Base-by-base conservation (phyloP, 257 asterid genomes). In the Cinchona pubescens region DNA sequence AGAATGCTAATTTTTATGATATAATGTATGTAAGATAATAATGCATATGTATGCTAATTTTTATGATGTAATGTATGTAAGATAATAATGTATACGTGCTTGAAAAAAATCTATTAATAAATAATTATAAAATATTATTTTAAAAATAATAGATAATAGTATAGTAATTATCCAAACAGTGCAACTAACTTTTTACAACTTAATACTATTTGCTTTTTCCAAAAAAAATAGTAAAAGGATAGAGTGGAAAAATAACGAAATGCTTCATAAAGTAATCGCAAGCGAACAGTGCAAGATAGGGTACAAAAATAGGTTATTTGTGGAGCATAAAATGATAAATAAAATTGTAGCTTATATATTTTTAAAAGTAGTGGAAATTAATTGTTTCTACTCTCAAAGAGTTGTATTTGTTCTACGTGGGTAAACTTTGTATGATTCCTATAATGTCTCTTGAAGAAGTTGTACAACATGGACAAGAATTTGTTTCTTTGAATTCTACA, bases 401-500 rank as follows among this genome's bases (percentile, higher is more conserved):
- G 30, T 38, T 15, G 0, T 59, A 14, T 21, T n/a, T 27, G 37
- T 59, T 59, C 10, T 66, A 37, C 34, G 19, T 37, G 51, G 16
- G 53, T 51, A 55, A 40, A 37, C 30, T 72, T 55, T 37, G 55
- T 72, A 63, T 72, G 67, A 56, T 56, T 35, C 34, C 42, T 19
- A 32, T 16, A 34, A 64, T 11, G 46, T 34, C 46, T 21, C 11
- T 18, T n/a, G 7, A 53, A 53, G 32, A n/a, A 34, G 16, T n/a
- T 56, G 15, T n/a, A 11, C 60, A 12, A 21, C 49, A 45, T 45
- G 49, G 32, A 10, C 32, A n/a, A 25, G 10, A 15, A n/a, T 56
- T 56, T n/a, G 32, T 56, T n/a, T 25, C 34, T n/a, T 56, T 32
- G 25, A n/a, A 32, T 34, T 16, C 37, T 16, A 3, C 1, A 4